Base-by-base conservation (phyloP, 2,329 filamentous ascomycete genomes). In the Penicillium janthinellum region DNA sequence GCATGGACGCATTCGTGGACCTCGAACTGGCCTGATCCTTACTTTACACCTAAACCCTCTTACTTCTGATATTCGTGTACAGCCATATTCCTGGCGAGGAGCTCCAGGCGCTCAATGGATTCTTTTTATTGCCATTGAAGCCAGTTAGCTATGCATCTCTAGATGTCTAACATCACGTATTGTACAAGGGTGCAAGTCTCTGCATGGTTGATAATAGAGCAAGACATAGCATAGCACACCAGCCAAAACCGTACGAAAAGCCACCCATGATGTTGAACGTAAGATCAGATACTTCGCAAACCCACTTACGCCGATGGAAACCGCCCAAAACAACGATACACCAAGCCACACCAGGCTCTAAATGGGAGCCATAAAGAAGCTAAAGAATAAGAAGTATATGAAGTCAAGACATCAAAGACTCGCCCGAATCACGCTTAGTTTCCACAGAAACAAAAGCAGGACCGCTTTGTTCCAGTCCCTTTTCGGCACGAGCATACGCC, bases 401-500 rank as follows among this genome's bases (percentile, higher is more conserved):
- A 5, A 5, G 1, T 62, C 64, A 72, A 34, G 67, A 64, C 67
- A 75, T 72, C 20, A 77, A 60, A 14, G 68, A 71, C 28, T 71
- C 68, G 12, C 71, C 75, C 12, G 56, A 34, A 53, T 84, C 83
- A 52, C 78, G 79, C 73, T 85, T 88, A n/a, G 91, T 96, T 76
- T 94, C 92, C 12, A 97, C 90, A 53, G 92, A 88, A 71, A 86
- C 86, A 72, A 92, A 96, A 0, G 80, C 75, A 50, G 72, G 66
- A 0, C 79, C 81, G 54, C 71, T 77, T 63, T 77, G 78, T 60
- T 92, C 91, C 51, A 91, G 76, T 0, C 93, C 93, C 70, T 86
- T 89, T 60, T 94, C 92, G 1, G 93, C 93, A 57, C 86, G 83
- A 41, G 84, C 85, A 77, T 88, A 90, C 2, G 87, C 87, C 68